Evolutionary conservation across 2,329 filamentous ascomycete genomes (phyloP), one percentile per base, ranked within the genome.

Genomic region (Xylariomycetidae sp.): DNA sequence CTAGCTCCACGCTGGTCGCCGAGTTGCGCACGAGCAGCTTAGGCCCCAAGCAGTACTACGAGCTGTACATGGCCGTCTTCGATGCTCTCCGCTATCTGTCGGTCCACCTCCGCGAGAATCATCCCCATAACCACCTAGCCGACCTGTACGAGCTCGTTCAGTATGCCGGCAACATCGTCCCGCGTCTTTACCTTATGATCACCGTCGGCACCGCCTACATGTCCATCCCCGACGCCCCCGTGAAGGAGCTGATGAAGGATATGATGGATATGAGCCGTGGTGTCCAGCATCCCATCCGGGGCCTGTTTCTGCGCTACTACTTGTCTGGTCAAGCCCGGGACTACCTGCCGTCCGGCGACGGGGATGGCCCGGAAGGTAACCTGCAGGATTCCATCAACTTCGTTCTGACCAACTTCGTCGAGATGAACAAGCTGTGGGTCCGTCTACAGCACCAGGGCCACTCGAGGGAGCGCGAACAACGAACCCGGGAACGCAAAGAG

Each of bases 231-330:
- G 92, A 96, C 72, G 92, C 93, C 38, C 92, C 92, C 1, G 92
- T 98, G 48, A 98, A 98, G 66, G 92, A 98, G 68, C 87, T 98
- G 43, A 98, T 98, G 92, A 98, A 98, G 65, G 92, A 98, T 61
- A 98, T 98, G 92, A 98, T 98, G 92, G 92, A 98, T 63, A 98
- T 98, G 92, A 96, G 88, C 63, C 78, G 92, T 43, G 92, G 92
- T 36, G 89, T 98, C 15, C 92, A 98, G 56, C 92, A 98, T 61
- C 92, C 92, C 12, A 89, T 95, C 43, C 85, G 92, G 37, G 92
- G 92, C 13, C 71, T 98, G 35, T 98, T 98, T 59, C 66, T 98
- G 52, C 81, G 92, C 56, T 98, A 98, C 64, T 98, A 95, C 57
- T 75, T 98, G 32, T 92, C 87, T 16, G 90, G 92, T 23, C 92